A percentile compares a stretch with the other conserved stretches of the same genome.
Conservation (phyloP, 1,284 basidiomycete species). For the Tetrapyrgos nigripes region DNA sequence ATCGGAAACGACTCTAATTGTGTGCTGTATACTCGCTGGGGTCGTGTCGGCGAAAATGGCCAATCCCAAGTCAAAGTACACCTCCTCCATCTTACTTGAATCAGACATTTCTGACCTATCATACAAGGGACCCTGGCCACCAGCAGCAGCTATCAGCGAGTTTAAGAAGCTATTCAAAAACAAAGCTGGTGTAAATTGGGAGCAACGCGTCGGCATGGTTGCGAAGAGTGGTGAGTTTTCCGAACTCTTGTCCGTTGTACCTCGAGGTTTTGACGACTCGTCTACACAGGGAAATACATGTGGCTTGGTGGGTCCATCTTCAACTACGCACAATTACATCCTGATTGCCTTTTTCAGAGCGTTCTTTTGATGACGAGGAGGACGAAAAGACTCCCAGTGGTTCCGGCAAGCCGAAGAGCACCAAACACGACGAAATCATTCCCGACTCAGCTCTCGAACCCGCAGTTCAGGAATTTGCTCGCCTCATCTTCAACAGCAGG, state of each 20-base stretch:
- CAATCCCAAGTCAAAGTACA: constrained; percentile 55
- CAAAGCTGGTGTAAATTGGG: constrained; percentile 61
- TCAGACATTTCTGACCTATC: neutral
- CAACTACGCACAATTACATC: neutral
- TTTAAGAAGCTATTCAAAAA: constrained; percentile 70
- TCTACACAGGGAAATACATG: constrained; percentile 58
- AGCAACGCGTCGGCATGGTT: constrained; percentile 58
- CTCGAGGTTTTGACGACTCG: neutral
- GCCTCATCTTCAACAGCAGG: constrained; percentile 63
- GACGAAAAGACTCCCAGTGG: constrained; percentile 27
- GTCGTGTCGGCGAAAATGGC: constrained; percentile 65
- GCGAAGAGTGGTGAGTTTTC: constrained; percentile 52
- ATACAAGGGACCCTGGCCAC: constrained; percentile 39
- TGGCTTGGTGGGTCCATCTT: constrained; percentile 53
- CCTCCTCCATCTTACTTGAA: neutral
- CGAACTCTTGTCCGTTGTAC: neutral
- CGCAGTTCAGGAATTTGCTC: constrained; percentile 60
- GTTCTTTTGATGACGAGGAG: constrained; percentile 53
- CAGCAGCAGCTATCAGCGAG: constrained; percentile 47
- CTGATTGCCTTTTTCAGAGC: constrained; percentile 41
- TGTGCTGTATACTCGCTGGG: constrained; percentile 64
- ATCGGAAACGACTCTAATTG: constrained; percentile 45
- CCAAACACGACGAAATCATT: constrained; percentile 46
- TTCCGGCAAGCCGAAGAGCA: constrained; percentile 31
- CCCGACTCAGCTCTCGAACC: constrained; percentile 53